Conservation (phyloP, 805 yeast species). For the Teunomyces barrocoloradensis region DNA sequence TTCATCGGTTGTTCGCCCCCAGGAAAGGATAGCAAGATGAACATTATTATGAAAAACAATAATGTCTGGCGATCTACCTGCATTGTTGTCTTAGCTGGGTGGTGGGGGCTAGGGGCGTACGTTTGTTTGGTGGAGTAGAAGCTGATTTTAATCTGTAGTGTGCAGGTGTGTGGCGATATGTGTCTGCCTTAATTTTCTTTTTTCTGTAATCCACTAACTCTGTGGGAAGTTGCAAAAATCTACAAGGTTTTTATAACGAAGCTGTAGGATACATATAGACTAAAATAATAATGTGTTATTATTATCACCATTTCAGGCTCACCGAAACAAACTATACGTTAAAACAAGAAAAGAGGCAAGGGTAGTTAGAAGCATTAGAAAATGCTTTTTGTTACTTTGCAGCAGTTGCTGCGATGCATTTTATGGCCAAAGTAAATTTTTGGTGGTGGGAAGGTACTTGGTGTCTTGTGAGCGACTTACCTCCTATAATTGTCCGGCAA, state of each 20-base stretch:
- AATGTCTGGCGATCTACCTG: slow-evolving; percentile 33
- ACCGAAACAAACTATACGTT: slow-evolving; percentile 4
- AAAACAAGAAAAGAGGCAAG: slow-evolving; percentile 1
- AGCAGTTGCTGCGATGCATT: slow-evolving; percentile 2
- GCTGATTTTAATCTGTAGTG: not conserved
- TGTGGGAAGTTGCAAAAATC: no score
- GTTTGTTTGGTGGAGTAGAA: not conserved
- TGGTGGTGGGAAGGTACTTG: not conserved
- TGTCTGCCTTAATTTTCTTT: no score
- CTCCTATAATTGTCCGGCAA: slow-evolving; percentile 14
- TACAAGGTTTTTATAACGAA: not conserved
- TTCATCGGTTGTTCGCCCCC: slow-evolving; percentile 29
- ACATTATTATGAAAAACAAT: slow-evolving; percentile 32
- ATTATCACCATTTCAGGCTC: slow-evolving; percentile 1
- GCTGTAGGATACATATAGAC: not conserved
- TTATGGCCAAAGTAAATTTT: not conserved
- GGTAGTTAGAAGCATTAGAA: not conserved
- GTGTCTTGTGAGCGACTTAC: not conserved
- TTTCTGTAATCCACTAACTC: no score
- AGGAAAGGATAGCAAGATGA: slow-evolving; percentile 33
- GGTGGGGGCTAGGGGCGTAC: not conserved
- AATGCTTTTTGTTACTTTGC: slow-evolving; percentile 1
- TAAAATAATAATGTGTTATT: not conserved
- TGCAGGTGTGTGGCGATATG: not conserved
- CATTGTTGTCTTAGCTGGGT: not conserved